Base-by-base conservation (phyloP, 345 rosid genomes). In the Camelina neglecta region DNA sequence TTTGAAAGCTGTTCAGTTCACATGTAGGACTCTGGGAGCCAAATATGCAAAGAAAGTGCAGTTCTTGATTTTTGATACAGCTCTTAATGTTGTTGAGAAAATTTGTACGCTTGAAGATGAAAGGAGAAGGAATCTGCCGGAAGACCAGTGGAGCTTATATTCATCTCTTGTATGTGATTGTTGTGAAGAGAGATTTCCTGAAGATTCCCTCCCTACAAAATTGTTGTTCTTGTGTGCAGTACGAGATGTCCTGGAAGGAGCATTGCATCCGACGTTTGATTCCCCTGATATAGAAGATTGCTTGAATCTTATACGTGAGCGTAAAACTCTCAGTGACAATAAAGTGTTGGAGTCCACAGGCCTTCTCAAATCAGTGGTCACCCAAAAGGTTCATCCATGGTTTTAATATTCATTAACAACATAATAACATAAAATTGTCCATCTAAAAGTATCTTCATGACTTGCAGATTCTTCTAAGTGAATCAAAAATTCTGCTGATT, bases 1-100 rank as follows among this genome's bases (percentile, higher is more conserved):
- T 58, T 16, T 59, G 66, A 71, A 16, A 58, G 56, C 56, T 35
- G 9, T 71, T 71, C 57, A 71, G 47, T 59, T 18, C 66, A 71
- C 53, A 33, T 58, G 45, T 47, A 47, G 15, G 12, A 59, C 2
- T 6, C 0, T 71, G 75, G 33, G 10, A 59, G 21, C 57, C 56
- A 71, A 45, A 71, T 59, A 47, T 58, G 56, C 53, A 58, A 58
- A 47, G 56, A 58, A 44, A 33, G 2, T 10, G 55, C 41, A 26
- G 16, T 0, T 11, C 55, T 1, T 41, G 2, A 11, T n/a, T n/a
- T n/a, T n/a, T n/a, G 11, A 9, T 2, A 3, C 11, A 2, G 11
- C 11, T 0, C 42, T n/a, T n/a, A n/a, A 1, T 2, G 3, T 38
- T 9, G 4, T 55, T 2, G 15, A 55, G 10, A 1, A 8, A 11